A percentile compares a stretch with the other conserved stretches of the same genome.
Evolutionary conservation across 2,329 filamentous ascomycete species (phyloP).

Genomic region (Phoma sp.): DNA sequence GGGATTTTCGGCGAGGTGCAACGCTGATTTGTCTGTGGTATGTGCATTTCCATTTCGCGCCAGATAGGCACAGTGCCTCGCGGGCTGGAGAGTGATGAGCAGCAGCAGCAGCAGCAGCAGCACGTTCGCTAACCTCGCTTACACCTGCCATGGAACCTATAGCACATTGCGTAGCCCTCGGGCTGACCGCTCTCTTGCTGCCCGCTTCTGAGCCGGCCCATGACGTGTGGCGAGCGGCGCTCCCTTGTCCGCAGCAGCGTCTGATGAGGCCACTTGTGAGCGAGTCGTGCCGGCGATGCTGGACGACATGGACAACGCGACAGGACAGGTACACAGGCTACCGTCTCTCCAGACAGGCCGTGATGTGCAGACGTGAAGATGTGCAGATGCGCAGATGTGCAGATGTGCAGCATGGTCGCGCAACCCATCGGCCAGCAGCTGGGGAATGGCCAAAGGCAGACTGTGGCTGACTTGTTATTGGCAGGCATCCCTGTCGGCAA

Average conservation of each 20-base stretch:
- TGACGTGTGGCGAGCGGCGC: constrained; percentile 12
- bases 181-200: constrained; percentile 17
- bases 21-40: constrained; percentile 40
- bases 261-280: background rate
- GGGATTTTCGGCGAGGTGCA: constrained; percentile 26
- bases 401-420: constrained; percentile 12
- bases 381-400: too few relatives aligned
- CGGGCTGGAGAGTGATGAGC: background rate
- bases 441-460: constrained; percentile 12
- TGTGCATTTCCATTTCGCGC: constrained; percentile 22
- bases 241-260: constrained; percentile 6
- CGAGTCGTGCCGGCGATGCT: background rate
- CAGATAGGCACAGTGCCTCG: constrained; percentile 3
- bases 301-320: background rate
- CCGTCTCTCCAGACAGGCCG: background rate
- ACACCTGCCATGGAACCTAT: constrained; percentile 7
- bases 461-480: constrained; percentile 25
- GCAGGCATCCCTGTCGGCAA: constrained; percentile 23
- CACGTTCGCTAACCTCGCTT: constrained; percentile 14
- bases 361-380: constrained; percentile 1
- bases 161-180: constrained; percentile 15
- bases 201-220: constrained; percentile 11
- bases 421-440: constrained; percentile 3
- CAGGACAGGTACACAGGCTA: background rate
- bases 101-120: constrained; percentile 3